phyloP scores from a whole-genome alignment of 345 rosid species.

The Camelina laxa region DNA sequence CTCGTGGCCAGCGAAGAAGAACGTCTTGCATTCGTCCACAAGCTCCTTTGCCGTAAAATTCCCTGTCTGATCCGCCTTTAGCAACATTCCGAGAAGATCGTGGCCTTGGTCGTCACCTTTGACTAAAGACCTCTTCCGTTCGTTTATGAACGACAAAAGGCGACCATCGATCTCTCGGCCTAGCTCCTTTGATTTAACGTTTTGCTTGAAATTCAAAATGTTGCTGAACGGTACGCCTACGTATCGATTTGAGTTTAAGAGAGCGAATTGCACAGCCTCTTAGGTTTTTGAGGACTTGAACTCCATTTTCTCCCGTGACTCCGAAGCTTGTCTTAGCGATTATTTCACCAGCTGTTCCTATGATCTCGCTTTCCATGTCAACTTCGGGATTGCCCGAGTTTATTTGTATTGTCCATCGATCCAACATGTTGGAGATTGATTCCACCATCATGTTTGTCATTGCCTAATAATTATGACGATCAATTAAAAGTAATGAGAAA shows the following conservation, averaged over 20 bases:
- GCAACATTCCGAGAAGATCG: conserved; percentile 70
- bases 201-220: conserved; percentile 56
- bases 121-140: conserved; percentile 45
- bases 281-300: conserved; percentile 61
- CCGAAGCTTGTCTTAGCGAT: conserved; percentile 94
- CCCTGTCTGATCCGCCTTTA: conserved; percentile 49
- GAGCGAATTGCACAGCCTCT: conserved; percentile 73
- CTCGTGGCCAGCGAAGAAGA: conserved; percentile 95
- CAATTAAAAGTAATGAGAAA: conserved; percentile 23
- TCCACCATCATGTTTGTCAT: conserved; percentile 88
- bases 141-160: conserved; percentile 59
- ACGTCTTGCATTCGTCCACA: conserved; percentile 93
- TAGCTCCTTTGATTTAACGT: conserved; percentile 56
- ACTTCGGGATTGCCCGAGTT: conserved; percentile 57
- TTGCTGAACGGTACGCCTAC: conserved; percentile 86
- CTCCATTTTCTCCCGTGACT: conserved; percentile 57
- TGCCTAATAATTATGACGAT: conserved; percentile 45
- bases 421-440: conserved; percentile 71
- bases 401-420: conserved; percentile 60
- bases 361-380: conserved; percentile 78
- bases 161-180: conserved; percentile 77
- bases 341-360: conserved; percentile 76
- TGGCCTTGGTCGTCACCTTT: conserved; percentile 22
- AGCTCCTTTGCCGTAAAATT: conserved; percentile 60
- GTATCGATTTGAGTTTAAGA: conserved; percentile 76